Conservation (phyloP, 163 green algal genomes). For the Chlorella variabilis region DNA sequence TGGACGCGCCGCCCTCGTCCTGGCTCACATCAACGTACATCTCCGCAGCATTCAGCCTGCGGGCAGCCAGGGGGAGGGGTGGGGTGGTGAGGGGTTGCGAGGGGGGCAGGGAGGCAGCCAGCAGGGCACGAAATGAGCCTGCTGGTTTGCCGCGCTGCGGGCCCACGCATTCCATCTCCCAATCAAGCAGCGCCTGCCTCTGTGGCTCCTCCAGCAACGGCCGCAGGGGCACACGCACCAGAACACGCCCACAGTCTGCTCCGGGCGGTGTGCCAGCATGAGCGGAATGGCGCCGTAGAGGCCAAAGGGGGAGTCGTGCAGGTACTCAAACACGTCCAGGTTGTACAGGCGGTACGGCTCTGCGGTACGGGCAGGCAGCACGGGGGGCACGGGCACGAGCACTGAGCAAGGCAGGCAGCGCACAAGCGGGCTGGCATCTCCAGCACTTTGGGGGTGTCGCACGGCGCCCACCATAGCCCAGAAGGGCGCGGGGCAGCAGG, state of each 20-base stretch:
- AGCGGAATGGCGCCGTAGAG: constrained; percentile 98
- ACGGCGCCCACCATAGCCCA: too few relatives aligned
- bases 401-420: too few relatives aligned
- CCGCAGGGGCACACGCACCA: too few relatives aligned
- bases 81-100: not conserved
- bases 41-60: constrained; percentile 96
- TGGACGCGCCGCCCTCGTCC: constrained; percentile 51
- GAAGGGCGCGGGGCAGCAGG: too few relatives aligned
- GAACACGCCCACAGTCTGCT: constrained; percentile 85
- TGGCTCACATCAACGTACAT: constrained; percentile 96
- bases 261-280: constrained; percentile 84
- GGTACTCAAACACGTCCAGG: constrained; percentile 99
- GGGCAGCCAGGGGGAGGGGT: not conserved
- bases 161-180: too few relatives aligned
- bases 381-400: too few relatives aligned
- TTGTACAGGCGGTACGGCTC: constrained; percentile 99
- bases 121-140: not conserved
- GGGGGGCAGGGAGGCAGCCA: not conserved
- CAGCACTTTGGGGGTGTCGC: too few relatives aligned
- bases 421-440: too few relatives aligned
- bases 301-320: constrained; percentile 91
- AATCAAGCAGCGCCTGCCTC: too few relatives aligned
- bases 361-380: constrained; percentile 13
- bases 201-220: too few relatives aligned
- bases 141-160: too few relatives aligned